phyloP scores from a whole-genome alignment of 2,329 filamentous ascomycete genomes.

The Colletotrichum sp. region DNA sequence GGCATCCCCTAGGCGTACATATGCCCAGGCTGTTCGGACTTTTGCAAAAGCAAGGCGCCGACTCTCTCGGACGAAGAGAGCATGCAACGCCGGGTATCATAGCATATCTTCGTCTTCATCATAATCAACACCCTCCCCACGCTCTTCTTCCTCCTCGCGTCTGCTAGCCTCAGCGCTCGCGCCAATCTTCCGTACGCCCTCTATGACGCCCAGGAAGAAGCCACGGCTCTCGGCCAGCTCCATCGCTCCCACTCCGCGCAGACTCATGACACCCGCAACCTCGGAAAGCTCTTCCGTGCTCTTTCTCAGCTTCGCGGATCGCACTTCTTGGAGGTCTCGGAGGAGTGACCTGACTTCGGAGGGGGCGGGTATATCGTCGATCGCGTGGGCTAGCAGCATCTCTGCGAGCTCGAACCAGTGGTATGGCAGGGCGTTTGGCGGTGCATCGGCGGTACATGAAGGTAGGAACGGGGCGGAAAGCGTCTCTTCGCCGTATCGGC shows the following conservation, averaged over 20 bases:
- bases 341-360: constrained; percentile 78
- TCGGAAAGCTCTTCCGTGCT: constrained; percentile 75
- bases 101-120: constrained; percentile 61
- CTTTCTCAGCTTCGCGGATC: constrained; percentile 86
- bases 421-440: constrained; percentile 79
- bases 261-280: constrained; percentile 72
- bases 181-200: constrained; percentile 85
- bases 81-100: constrained; percentile 13
- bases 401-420: constrained; percentile 95
- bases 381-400: constrained; percentile 82
- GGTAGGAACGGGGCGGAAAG: constrained; percentile 79
- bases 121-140: constrained; percentile 66
- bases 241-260: constrained; percentile 86
- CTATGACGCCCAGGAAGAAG: constrained; percentile 85
- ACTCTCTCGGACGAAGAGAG: background rate
- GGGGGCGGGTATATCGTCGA: constrained; percentile 78
- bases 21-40: background rate
- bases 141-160: constrained; percentile 77
- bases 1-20: background rate
- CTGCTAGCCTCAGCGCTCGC: constrained; percentile 79
- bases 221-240: constrained; percentile 87
- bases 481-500: constrained; percentile 33
- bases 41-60: background rate
- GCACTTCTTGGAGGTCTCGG: constrained; percentile 83
- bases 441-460: constrained; percentile 73